Evolutionary conservation across 2,329 filamentous ascomycete species (phyloP).

Genomic region (Pyrenophora teres): DNA sequence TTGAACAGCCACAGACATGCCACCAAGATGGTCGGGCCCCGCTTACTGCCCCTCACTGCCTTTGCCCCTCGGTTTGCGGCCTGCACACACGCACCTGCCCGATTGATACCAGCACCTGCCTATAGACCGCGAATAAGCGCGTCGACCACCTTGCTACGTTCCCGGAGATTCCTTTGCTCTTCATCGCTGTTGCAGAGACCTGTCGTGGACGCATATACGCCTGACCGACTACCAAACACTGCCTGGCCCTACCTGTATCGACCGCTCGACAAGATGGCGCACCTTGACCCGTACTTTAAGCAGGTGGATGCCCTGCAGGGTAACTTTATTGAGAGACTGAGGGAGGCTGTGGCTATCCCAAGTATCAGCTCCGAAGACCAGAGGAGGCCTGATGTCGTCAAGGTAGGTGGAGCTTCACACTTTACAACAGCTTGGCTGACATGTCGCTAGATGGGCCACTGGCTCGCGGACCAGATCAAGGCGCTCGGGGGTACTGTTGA

Average conservation of each 20-base stretch:
- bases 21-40: slow-evolving; percentile 26
- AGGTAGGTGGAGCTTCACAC: slow-evolving; percentile 51
- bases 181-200: slow-evolving; percentile 7
- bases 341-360: slow-evolving; percentile 92
- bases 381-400: slow-evolving; percentile 87
- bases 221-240: slow-evolving; percentile 26
- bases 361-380: slow-evolving; percentile 92
- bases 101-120: slow-evolving; percentile 24
- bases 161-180: slow-evolving; percentile 18
- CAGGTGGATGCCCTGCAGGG: slow-evolving; percentile 82
- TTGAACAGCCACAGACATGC: not conserved
- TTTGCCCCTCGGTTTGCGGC: slow-evolving; percentile 14
- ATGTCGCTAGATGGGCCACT: slow-evolving; percentile 80
- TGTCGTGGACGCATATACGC: slow-evolving; percentile 11
- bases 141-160: slow-evolving; percentile 1
- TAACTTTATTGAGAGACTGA: slow-evolving; percentile 85
- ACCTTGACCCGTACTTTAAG: slow-evolving; percentile 90
- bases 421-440: not conserved
- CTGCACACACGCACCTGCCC: slow-evolving; percentile 37
- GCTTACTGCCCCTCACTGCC: slow-evolving; percentile 29
- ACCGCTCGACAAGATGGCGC: slow-evolving; percentile 70
- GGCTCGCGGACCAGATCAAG: slow-evolving; percentile 81
- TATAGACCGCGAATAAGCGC: slow-evolving; percentile 41
- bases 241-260: slow-evolving; percentile 56
- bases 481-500: slow-evolving; percentile 84